Percentiles rank a stretch among this genome's conserved stretches.
Evolutionary conservation across 106 monocot species (phyloP).

Genomic region (Iris macrosiphon): DNA sequence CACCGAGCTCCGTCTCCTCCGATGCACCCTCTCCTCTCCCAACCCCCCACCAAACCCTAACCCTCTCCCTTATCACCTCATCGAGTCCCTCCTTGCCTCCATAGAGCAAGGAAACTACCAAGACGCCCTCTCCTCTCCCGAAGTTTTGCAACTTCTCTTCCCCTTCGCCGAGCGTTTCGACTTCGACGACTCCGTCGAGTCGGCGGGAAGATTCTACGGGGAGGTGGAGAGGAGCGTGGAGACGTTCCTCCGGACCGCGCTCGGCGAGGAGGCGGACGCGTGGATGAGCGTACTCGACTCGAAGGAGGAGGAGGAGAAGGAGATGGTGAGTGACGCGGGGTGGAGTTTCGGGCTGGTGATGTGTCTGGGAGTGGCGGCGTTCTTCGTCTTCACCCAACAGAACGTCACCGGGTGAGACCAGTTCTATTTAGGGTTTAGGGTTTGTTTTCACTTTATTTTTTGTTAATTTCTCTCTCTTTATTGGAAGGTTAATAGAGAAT

Average conservation of each 20-base stretch:
- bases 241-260: constrained; percentile 30
- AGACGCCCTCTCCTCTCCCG: constrained; percentile 45
- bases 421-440: neutral
- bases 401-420: constrained; percentile 77
- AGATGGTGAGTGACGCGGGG: constrained; percentile 26
- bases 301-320: neutral
- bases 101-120: constrained; percentile 69
- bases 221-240: constrained; percentile 39
- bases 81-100: constrained; percentile 35
- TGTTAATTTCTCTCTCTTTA: neutral
- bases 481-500: neutral
- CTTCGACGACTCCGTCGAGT: constrained; percentile 36
- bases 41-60: neutral
- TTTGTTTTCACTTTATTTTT: neutral
- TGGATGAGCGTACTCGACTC: constrained; percentile 37
- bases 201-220: constrained; percentile 51
- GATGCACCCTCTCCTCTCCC: constrained; percentile 41
- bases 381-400: constrained; percentile 76
- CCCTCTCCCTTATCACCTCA: constrained; percentile 11
- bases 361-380: constrained; percentile 65
- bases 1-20: constrained; percentile 91
- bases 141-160: constrained; percentile 29
- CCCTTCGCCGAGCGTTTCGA: constrained; percentile 33
- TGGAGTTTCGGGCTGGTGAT: constrained; percentile 39
- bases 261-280: constrained; percentile 11